These are phyloP conservation scores for Aspergillus sp. DNA, from an alignment of 2,329 filamentous ascomycete genomes.

Conservation along the genomic window DNA sequence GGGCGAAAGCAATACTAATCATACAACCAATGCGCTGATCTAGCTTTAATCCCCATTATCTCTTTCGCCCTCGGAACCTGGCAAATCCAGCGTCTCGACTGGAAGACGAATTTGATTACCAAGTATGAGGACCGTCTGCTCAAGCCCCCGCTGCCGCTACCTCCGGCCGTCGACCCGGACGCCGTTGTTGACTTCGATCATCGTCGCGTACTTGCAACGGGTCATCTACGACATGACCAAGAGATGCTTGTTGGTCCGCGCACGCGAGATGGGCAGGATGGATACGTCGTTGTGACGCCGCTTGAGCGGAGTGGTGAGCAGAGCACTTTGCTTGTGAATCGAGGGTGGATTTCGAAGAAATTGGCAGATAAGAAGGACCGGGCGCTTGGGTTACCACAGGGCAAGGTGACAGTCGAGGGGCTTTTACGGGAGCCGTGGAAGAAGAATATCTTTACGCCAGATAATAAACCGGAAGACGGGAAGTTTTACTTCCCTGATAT, in stretches of 20 bases:
- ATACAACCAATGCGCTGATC: not conserved
- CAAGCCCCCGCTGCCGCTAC: constrained; percentile 74
- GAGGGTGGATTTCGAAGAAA: constrained; percentile 85
- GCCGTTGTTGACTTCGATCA: constrained; percentile 87
- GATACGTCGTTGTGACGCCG: constrained; percentile 85
- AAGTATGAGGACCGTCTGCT: constrained; percentile 87
- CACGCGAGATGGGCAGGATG: constrained; percentile 79
- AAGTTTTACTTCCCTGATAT: constrained; percentile 97
- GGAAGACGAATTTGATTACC: constrained; percentile 89
- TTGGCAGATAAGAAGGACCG: constrained; percentile 57
- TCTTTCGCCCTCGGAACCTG: constrained; percentile 86
- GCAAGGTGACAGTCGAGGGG: constrained; percentile 71
- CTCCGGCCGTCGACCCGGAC: constrained; percentile 70
- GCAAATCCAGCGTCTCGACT: constrained; percentile 86
- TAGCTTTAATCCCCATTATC: constrained; percentile 77
- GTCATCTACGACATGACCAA: constrained; percentile 71
- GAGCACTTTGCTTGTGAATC: constrained; percentile 73
- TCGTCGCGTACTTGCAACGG: constrained; percentile 67
- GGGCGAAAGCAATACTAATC: no score
- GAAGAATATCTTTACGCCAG: constrained; percentile 95
- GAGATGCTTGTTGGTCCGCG: constrained; percentile 96
- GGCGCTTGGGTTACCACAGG: constrained; percentile 57
- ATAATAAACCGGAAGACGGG: constrained; percentile 71
- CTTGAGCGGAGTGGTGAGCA: constrained; percentile 58
- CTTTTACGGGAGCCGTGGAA: constrained; percentile 83